A percentile compares a stretch with the other conserved stretches of the same genome.
Conservation (phyloP, 352 stramenopile genomes). For the Phytophthora boehmeriae region DNA sequence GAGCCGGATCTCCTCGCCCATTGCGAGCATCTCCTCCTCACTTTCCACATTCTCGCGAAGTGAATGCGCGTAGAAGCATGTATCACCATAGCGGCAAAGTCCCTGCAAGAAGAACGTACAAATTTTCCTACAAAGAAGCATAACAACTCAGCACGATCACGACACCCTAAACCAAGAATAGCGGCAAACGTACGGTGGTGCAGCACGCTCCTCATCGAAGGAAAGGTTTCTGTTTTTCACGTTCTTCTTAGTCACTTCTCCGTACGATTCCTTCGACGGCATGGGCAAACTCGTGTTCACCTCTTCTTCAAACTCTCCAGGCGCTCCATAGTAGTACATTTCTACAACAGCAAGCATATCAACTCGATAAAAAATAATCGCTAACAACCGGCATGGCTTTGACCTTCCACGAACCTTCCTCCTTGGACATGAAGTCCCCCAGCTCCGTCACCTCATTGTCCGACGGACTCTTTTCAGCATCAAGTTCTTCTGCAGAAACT, state of each 20-base stretch:
- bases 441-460: constrained; percentile 54
- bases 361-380: constrained; percentile 1
- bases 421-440: constrained; percentile 81
- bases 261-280: constrained; percentile 55
- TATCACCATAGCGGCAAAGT: constrained; percentile 77
- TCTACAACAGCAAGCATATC: constrained; percentile 33
- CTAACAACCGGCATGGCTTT: background rate
- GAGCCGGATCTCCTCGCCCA: constrained; percentile 65
- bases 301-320: constrained; percentile 62
- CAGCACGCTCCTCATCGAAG: constrained; percentile 45
- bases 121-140: constrained; percentile 52
- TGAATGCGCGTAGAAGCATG: constrained; percentile 84
- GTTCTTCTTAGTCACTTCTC: constrained; percentile 59
- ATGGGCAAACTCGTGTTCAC: constrained; percentile 16
- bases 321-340: constrained; percentile 81
- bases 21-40: constrained; percentile 54
- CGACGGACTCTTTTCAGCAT: constrained; percentile 6
- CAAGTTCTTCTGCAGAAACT: constrained; percentile 19
- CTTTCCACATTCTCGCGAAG: constrained; percentile 47
- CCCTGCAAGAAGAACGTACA: constrained; percentile 88
- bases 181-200: constrained; percentile 54
- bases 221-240: constrained; percentile 33
- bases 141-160: background rate
- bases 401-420: constrained; percentile 52
- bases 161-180: constrained; percentile 1